Evolutionary conservation across 2,329 filamentous ascomycete species (phyloP), one percentile per base, ranked within the genome.

Genomic region (Aspergillus oerlinghausenensis): DNA sequence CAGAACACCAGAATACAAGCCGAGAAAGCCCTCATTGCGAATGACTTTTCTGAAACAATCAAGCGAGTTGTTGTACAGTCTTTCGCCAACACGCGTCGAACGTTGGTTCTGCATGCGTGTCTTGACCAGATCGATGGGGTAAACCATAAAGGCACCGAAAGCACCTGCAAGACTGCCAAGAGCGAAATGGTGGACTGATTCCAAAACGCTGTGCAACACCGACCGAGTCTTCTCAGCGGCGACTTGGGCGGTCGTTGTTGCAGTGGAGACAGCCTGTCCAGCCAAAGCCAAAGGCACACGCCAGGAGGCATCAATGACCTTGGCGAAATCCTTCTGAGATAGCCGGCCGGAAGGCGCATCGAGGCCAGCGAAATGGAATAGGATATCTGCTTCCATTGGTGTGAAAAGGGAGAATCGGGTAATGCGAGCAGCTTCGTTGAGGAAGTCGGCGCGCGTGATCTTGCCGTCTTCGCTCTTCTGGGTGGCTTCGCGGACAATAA

Each of bases 71-170:
- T 96, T 96, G 79, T 99, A 99, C 60, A 97, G 78, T 60, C 89
- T 82, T 74, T 96, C 88, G 56, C 94, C 94, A 0, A 92, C 90
- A 51, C 88, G 85, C 4, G 84, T 85, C 52, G 85, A 86, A 64
- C 94, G 86, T 80, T 99, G 94, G 79, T 99, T 99, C 77, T 99
- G 94, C 87, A 99, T 89, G 59, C 94, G 87, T 1, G 94, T 99
- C 84, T 99, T 99, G 74, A 99, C 94, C 60, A 99, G 79, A 79
- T 99, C 94, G 70, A 99, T 97, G 25, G 94, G 94, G 74, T 99
- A 99, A 54, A 99, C 94, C 91, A 99, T 97, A 74, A 99, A 97
- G 11, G 94, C 94, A 73, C 94, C 94, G 71, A 99, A 99, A 9
- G 94, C 94, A 76, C 94, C 94, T 7, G 94, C 94, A 65, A 96